Conservation (phyloP, 441 rosid genomes). For the Rhodomyrtus psidioides region DNA sequence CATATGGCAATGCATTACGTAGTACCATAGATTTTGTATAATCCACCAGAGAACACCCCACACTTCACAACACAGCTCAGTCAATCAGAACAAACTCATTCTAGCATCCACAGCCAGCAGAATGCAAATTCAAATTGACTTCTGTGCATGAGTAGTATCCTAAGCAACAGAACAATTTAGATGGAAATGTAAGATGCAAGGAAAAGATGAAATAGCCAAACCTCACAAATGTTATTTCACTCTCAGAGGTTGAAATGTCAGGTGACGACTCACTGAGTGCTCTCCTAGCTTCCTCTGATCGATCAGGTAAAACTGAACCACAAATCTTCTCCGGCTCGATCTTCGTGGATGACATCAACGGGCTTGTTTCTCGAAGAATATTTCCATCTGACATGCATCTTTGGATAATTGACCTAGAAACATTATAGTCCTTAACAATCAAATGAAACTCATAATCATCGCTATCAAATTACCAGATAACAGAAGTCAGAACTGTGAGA, state of each 20-base stretch:
- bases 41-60: background rate
- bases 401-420: constrained; percentile 59
- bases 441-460: background rate
- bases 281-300: constrained; percentile 31
- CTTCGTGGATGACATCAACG: constrained; percentile 41
- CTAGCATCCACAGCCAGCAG: background rate
- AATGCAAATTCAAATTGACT: background rate
- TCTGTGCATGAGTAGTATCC: background rate
- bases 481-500: background rate
- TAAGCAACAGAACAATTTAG: background rate
- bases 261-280: constrained; percentile 65
- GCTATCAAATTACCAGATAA: background rate
- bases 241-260: constrained; percentile 68
- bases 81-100: background rate
- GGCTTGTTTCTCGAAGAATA: constrained; percentile 41
- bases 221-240: constrained; percentile 63
- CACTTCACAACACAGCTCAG: background rate
- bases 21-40: background rate
- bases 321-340: constrained; percentile 38
- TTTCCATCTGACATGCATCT: constrained; percentile 93
- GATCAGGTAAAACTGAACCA: constrained; percentile 34
- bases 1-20: background rate
- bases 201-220: constrained; percentile 20
- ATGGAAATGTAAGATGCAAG: background rate
- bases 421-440: background rate